Evolutionary conservation across 257 asterid genomes (phyloP), one percentile per base, ranked within the genome.

Genomic region (Petunia secreta): DNA sequence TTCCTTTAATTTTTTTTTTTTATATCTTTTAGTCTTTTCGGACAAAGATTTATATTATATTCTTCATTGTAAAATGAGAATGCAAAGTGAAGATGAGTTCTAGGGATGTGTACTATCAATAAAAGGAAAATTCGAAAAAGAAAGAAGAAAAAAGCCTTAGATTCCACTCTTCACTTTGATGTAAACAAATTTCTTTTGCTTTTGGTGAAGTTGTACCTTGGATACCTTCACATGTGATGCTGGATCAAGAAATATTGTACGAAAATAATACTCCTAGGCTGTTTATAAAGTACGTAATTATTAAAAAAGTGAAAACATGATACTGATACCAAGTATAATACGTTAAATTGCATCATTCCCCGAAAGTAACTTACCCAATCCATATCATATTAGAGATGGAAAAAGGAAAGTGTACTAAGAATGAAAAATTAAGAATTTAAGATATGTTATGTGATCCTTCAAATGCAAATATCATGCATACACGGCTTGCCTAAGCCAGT

Each of bases 121-220:
- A 81, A 80, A 59, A 81, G 25, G 58, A 80, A 71, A 46, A 76
- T 75, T 48, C 41, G 48, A 63, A 44, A 3, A 64, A 80, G 69
- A 77, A 34, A 40, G 2, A 36, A 82, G 52, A 75, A 77, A 79
- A 58, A 52, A 13, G 79, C 77, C 63, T 34, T 75, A 85, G 87
- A 83, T 84, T 87, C 89, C 90, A 65, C 58, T 46, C 80, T 80
- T 53, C 84, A 86, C 83, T 85, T 73, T 80, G 80, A 76, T 86
- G 80, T 84, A 85, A 73, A 85, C 44, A 85, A 83, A 80, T 83
- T 71, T 81, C 78, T 63, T 44, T 75, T 81, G 83, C 84, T 85
- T 80, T 83, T 68, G 77, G 83, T 63, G 75, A 71, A 85, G 81
- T 16, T 75, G 77, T 80, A 53, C 41, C 41, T 69, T 46, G 43